Evolutionary conservation across 768 basidiomycete species (phyloP).

Genomic region (Tubosaeta sp.): DNA sequence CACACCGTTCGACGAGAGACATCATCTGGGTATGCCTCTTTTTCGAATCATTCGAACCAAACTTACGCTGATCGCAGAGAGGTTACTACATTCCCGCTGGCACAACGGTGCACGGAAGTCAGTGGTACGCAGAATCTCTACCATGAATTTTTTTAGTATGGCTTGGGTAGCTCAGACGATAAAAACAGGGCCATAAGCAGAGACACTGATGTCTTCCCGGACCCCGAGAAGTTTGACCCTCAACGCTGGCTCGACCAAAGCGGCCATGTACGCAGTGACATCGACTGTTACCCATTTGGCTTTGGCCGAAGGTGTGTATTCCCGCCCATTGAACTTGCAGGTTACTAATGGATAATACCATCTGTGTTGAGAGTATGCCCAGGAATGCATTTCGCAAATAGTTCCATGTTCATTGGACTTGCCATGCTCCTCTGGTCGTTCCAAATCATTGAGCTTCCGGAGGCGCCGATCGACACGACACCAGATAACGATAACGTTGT

Average conservation of each 20-base stretch:
- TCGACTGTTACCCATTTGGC: slow-evolving; percentile 48
- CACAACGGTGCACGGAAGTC: slow-evolving; percentile 14
- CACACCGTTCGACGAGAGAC: slow-evolving; percentile 61
- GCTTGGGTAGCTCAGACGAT: not conserved
- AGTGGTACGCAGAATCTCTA: slow-evolving; percentile 11
- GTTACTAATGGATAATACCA: too few species aligned
- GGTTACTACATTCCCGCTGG: slow-evolving; percentile 23
- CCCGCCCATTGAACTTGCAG: not conserved
- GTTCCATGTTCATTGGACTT: slow-evolving; percentile 56
- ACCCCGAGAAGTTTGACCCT: slow-evolving; percentile 56
- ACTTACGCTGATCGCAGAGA: slow-evolving; percentile 2
- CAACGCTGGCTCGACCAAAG: slow-evolving; percentile 48
- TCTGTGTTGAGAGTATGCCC: slow-evolving; percentile 48
- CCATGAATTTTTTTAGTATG: not conserved
- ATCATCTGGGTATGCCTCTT: slow-evolving; percentile 48
- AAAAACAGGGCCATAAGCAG: slow-evolving; percentile 44
- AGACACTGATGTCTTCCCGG: slow-evolving; percentile 51
- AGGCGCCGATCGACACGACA: slow-evolving; percentile 48
- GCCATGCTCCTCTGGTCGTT: slow-evolving; percentile 63
- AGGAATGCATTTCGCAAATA: slow-evolving; percentile 49
- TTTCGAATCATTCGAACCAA: slow-evolving; percentile 27
- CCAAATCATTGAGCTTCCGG: slow-evolving; percentile 42
- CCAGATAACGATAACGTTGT: slow-evolving; percentile 54
- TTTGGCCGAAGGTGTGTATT: slow-evolving; percentile 40
- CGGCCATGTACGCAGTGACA: slow-evolving; percentile 42